Evolutionary conservation across 2,329 filamentous ascomycete genomes (phyloP).

Genomic region (Paracoccidioides brasiliensis): DNA sequence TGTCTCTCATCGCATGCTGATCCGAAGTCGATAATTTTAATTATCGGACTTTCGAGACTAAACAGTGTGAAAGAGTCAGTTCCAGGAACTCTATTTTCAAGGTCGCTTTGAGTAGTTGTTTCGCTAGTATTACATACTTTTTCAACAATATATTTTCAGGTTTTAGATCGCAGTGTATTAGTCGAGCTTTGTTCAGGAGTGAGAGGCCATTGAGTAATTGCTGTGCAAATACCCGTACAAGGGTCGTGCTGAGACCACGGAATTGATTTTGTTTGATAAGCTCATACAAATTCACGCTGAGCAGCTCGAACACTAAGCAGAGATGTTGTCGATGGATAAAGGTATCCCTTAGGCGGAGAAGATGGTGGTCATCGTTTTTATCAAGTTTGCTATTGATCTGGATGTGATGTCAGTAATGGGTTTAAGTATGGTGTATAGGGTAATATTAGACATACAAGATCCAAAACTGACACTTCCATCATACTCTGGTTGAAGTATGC

Average conservation of each 20-base stretch:
- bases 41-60: slow-evolving; percentile 88
- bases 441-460: slow-evolving; percentile 52
- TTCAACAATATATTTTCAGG: slow-evolving; percentile 96
- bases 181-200: slow-evolving; percentile 82
- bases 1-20: slow-evolving; percentile 97
- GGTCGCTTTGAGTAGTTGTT: no score
- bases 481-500: slow-evolving; percentile 99
- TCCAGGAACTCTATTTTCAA: no score
- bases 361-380: slow-evolving; percentile 97
- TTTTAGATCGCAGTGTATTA: slow-evolving; percentile 97
- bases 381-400: slow-evolving; percentile 96
- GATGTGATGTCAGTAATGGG: slow-evolving; percentile 12
- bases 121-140: slow-evolving; percentile 43
- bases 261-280: slow-evolving; percentile 99
- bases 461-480: slow-evolving; percentile 98
- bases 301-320: slow-evolving; percentile 86
- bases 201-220: slow-evolving; percentile 87
- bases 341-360: slow-evolving; percentile 87
- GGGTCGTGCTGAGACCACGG: slow-evolving; percentile 86
- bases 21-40: slow-evolving; percentile 99
- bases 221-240: slow-evolving; percentile 94
- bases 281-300: slow-evolving; percentile 96
- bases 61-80: no score
- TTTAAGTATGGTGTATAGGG: neutral
- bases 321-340: slow-evolving; percentile 97